phyloP scores from a whole-genome alignment of 306 rosid genomes.

The Lupinus albus region DNA sequence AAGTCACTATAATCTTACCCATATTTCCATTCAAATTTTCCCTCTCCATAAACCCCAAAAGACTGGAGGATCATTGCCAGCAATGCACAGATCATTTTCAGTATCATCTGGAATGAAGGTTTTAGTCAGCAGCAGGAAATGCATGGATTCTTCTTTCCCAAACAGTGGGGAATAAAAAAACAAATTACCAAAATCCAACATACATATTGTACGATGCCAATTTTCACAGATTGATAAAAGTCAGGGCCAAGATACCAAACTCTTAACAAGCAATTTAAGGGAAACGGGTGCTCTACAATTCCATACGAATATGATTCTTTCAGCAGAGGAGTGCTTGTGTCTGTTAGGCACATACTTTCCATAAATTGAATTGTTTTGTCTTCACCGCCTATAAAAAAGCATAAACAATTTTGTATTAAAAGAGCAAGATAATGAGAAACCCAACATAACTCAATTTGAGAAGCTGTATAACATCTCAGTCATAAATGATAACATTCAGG shows the following conservation, averaged over 20 bases:
- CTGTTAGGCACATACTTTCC: slow-evolving; percentile 71
- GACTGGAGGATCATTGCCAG: slow-evolving; percentile 90
- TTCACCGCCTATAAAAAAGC: slow-evolving; percentile 78
- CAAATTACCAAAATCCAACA: slow-evolving; percentile 49
- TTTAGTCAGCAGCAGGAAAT: slow-evolving; percentile 44
- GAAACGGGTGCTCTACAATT: slow-evolving; percentile 96
- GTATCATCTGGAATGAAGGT: slow-evolving; percentile 74
- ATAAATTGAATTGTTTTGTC: slow-evolving; percentile 82
- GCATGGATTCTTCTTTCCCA: slow-evolving; percentile 9
- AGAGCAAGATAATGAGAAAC: slow-evolving; percentile 8
- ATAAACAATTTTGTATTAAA: slow-evolving; percentile 28
- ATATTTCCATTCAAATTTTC: slow-evolving; percentile 87
- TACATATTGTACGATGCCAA: slow-evolving; percentile 99
- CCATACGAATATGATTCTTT: slow-evolving; percentile 80
- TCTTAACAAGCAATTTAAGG: slow-evolving; percentile 73
- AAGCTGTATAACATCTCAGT: slow-evolving; percentile 22
- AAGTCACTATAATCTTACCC: slow-evolving; percentile 63
- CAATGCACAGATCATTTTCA: slow-evolving; percentile 93
- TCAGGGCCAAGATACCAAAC: slow-evolving; percentile 91
- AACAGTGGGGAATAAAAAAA: slow-evolving; percentile 30
- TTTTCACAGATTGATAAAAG: slow-evolving; percentile 94
- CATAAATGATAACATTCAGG: slow-evolving; percentile 25
- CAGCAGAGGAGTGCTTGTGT: slow-evolving; percentile 77
- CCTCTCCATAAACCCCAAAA: slow-evolving; percentile 97
- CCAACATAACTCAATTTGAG: slow-evolving; percentile 18